Conservation (phyloP, 805 yeast species). For the Trichomonascus vanleenenianus region DNA sequence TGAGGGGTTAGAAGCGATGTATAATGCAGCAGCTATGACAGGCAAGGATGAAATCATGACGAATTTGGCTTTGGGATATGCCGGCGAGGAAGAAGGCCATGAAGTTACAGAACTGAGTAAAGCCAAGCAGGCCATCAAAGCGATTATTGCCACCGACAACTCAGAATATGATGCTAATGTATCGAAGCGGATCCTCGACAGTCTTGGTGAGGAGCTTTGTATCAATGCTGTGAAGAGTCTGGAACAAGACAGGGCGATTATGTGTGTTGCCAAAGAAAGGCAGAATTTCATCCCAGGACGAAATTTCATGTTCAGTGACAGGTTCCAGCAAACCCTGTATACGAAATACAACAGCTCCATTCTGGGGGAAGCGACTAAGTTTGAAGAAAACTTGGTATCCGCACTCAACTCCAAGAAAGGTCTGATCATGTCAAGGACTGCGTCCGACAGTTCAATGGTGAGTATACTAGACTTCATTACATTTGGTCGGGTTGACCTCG, state of each 20-base stretch:
- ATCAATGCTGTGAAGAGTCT: constrained; percentile 44
- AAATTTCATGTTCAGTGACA: constrained; percentile 51
- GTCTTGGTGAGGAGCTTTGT: constrained; percentile 39
- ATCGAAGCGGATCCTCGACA: constrained; percentile 41
- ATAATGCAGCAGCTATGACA: constrained; percentile 56
- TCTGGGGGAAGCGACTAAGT: constrained; percentile 39
- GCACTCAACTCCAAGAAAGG: constrained; percentile 45
- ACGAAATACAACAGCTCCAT: constrained; percentile 34
- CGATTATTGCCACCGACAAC: constrained; percentile 51
- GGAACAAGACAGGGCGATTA: constrained; percentile 37
- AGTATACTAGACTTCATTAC: constrained; percentile 50
- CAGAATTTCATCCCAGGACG: constrained; percentile 35
- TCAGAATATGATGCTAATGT: constrained; percentile 38
- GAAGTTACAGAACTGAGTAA: not conserved
- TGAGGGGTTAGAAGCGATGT: constrained; percentile 32
- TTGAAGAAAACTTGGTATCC: constrained; percentile 37
- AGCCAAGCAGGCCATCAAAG: constrained; percentile 25
- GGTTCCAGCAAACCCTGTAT: constrained; percentile 34
- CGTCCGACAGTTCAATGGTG: constrained; percentile 56
- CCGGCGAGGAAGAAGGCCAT: constrained; percentile 9
- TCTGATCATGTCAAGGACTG: constrained; percentile 42
- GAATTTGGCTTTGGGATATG: constrained; percentile 36
- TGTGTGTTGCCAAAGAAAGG: constrained; percentile 28
- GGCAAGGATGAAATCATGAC: constrained; percentile 53
- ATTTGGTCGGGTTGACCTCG: constrained; percentile 33